A percentile compares a stretch with the other conserved stretches of the same genome.
phyloP scores from a whole-genome alignment of 495 filamentous ascomycete species.

The Neurospora sp. region DNA sequence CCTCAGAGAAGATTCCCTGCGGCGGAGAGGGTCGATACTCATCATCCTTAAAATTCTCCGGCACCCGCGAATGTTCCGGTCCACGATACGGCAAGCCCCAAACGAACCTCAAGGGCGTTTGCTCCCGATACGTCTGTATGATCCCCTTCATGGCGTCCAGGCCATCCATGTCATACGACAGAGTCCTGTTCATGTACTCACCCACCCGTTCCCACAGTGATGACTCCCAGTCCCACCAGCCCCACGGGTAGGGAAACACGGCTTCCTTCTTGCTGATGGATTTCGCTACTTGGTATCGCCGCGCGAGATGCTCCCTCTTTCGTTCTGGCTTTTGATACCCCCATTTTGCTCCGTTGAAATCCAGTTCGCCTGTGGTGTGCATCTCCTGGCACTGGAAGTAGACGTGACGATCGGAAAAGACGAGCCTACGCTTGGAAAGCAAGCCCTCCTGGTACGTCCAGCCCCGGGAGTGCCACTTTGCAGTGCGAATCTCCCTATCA shows the following conservation, averaged over 20 bases:
- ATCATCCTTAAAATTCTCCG: background rate
- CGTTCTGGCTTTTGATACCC: background rate
- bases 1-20: background rate
- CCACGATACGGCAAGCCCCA: background rate
- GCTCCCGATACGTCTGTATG: background rate
- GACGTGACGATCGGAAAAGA: slow-evolving; percentile 17
- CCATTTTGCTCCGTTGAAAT: background rate
- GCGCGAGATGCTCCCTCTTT: background rate
- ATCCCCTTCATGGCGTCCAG: background rate
- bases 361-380: background rate
- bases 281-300: background rate
- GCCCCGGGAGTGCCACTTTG: slow-evolving; percentile 25
- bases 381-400: slow-evolving; percentile 28
- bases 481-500: slow-evolving; percentile 6
- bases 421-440: slow-evolving; percentile 15
- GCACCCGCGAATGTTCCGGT: background rate
- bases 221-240: background rate
- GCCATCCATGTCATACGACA: background rate
- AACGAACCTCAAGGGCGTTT: background rate
- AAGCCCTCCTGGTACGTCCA: slow-evolving; percentile 36
- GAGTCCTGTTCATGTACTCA: background rate
- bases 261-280: background rate
- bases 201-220: background rate
- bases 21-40: background rate
- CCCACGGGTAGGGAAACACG: background rate